A percentile compares a stretch with the other conserved stretches of the same genome.
Evolutionary conservation across 2,329 filamentous ascomycete species (phyloP).

Genomic region (Fusarium nurragi): DNA sequence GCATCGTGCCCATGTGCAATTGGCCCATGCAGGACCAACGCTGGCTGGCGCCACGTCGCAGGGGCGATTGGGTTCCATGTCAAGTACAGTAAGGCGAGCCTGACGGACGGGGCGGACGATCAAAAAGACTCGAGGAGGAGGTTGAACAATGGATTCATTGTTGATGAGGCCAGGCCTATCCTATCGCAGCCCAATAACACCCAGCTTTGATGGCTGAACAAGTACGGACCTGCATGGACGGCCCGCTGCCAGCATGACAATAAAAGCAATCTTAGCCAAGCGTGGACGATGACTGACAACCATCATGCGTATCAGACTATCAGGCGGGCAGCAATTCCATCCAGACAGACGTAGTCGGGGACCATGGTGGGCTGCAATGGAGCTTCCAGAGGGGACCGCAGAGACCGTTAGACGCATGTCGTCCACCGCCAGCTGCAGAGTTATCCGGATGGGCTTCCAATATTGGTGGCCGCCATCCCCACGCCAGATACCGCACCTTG

Average conservation of each 20-base stretch:
- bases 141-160: slow-evolving; percentile 27
- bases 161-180: slow-evolving; percentile 27
- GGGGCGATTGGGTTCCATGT: slow-evolving; percentile 44
- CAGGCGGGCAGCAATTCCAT: background rate
- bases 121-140: slow-evolving; percentile 23
- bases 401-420: slow-evolving; percentile 3
- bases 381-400: background rate
- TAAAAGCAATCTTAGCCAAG: slow-evolving; percentile 18
- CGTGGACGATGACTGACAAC: slow-evolving; percentile 11
- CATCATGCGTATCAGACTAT: slow-evolving; percentile 17
- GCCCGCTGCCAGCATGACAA: slow-evolving; percentile 37
- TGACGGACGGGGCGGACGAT: slow-evolving; percentile 26
- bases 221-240: slow-evolving; percentile 39
- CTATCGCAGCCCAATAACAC: slow-evolving; percentile 46
- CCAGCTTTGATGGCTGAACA: slow-evolving; percentile 15
- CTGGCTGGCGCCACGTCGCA: slow-evolving; percentile 46
- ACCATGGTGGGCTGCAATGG: background rate
- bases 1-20: slow-evolving; percentile 46
- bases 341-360: background rate
- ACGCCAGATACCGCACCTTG: slow-evolving; percentile 27
- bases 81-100: slow-evolving; percentile 35
- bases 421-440: slow-evolving; percentile 25
- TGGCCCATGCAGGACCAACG: slow-evolving; percentile 42
- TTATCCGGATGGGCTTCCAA: slow-evolving; percentile 10
- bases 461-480: slow-evolving; percentile 27